Evolutionary conservation across 1,284 basidiomycete species (phyloP).

Genomic region (Volvariella surrecta): DNA sequence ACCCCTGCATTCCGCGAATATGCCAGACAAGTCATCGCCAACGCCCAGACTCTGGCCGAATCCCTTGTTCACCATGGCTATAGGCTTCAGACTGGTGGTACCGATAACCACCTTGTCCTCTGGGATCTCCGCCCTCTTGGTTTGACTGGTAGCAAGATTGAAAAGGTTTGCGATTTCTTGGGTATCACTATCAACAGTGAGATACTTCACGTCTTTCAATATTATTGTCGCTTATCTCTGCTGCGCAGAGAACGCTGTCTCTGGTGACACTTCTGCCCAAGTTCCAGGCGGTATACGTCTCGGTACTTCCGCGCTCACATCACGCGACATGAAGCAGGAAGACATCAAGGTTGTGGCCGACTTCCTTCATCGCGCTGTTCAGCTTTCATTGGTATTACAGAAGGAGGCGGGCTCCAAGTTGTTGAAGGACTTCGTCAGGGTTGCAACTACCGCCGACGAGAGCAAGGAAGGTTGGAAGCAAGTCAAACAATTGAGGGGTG

Average conservation of each 20-base stretch:
- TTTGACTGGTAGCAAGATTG: constrained; percentile 95
- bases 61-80: constrained; percentile 76
- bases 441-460: constrained; percentile 65
- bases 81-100: constrained; percentile 95
- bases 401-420: constrained; percentile 94
- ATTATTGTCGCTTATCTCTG: not conserved
- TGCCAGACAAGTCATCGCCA: constrained; percentile 91
- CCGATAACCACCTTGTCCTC: constrained; percentile 96
- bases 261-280: constrained; percentile 91
- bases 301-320: constrained; percentile 91
- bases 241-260: constrained; percentile 85
- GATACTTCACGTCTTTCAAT: constrained; percentile 18
- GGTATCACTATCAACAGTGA: constrained; percentile 93
- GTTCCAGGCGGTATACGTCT: constrained; percentile 97
- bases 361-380: constrained; percentile 90
- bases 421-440: constrained; percentile 92
- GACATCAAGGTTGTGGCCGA: constrained; percentile 85
- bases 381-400: constrained; percentile 82
- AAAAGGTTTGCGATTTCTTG: constrained; percentile 96
- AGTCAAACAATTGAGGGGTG: constrained; percentile 66
- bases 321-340: constrained; percentile 85
- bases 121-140: constrained; percentile 97
- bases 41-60: constrained; percentile 71
- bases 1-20: constrained; percentile 91
- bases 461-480: constrained; percentile 64